Evolutionary conservation across 306 rosid species (phyloP), one percentile per base, ranked within the genome.

Genomic region (Comarum palustre): DNA sequence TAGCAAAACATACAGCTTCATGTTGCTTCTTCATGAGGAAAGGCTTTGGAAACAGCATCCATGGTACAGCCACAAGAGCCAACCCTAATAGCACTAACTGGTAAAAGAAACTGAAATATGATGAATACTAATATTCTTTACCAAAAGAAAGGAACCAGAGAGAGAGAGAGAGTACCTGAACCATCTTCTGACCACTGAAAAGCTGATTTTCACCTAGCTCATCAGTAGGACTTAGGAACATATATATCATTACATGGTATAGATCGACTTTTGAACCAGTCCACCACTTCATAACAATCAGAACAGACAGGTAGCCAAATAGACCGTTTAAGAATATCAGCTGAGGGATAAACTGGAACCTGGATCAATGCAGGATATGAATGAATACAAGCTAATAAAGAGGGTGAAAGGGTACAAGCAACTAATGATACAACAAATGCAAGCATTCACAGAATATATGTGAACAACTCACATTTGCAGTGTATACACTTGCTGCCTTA

Each of bases 31-130:
- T 95, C 90, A 95, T 83, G 62, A 95, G 86, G 79, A 95, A 91
- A 69, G 99, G 99, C 82, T 95, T 95, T 45, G 99, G 99, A 68
- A 95, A 68, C 61, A 95, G 91, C 99, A 95, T 95, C 99, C 99
- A 95, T 75, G 99, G 99, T 43, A 95, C 99, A 66, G 97, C 74
- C 43, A 95, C 84, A 74, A 88, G 27, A 58, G 99, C 97, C 82
- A 87, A 90, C 68, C 88, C 79, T 73, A 95, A 81, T 42, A 95
- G 91, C 62, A 67, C 86, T 72, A 91, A 75, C 99, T 95, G 87
- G 82, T 58, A 77, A 55, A 71, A 69, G 65, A 79, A 62, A 74
- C 48, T 67, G 55, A 36, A 50, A n/a, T 19, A 25, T 71, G 46
- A 54, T 69, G 68, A 64, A 46, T 46, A 66, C 19, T 71, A 65